Base-by-base conservation (phyloP, 352 stramenopile genomes). In the Phytophthora megakarya region DNA sequence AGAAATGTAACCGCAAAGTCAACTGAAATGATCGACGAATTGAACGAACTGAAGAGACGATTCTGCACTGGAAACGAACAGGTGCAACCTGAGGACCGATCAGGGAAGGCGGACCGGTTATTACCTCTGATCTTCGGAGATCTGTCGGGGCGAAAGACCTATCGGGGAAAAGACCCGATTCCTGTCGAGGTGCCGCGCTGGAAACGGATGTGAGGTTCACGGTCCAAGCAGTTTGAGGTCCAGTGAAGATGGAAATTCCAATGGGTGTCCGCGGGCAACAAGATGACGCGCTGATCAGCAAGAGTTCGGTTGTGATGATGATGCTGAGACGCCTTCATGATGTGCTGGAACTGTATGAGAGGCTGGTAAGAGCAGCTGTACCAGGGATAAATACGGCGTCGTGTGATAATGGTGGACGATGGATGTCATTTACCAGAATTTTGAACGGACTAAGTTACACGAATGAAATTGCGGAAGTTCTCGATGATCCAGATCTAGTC, bases 161-260 rank as follows among this genome's bases (percentile, higher is more conserved):
- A 18, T 47, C 40, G 40, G 2, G 21, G 40, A 47, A 47, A 21
- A 47, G 40, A 19, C 9, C 26, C 26, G 26, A 32, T 65, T 58
- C 35, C 22, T 26, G 5, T 32, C 26, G 26, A 32, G 26, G 94
- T 78, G 30, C 80, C 97, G 56, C 46, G 37, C 46, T 65, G 56
- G 46, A 65, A 65, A 65, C 38, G 38, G 38, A 58, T 65, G 38
- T 52, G 46, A 52, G 10, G 38, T 49, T 30, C 5, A 9, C 16
- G 25, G 43, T 50, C 25, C 9, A 37, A 23, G 1, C 23, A 21
- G 26, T 19, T 32, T 9, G 26, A 10, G 9, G 5, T 9, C 5
- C 26, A 32, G 26, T 46, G 28, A 45, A 64, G 37, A 58, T n/a
- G 5, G 39, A 28, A 5, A 45, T 0, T 19, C 5, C 39, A 45